Percentiles rank a stretch among this genome's conserved stretches.
Evolutionary conservation across 768 basidiomycete genomes (phyloP).

Genomic region (Clitopilus passeckerianus): DNA sequence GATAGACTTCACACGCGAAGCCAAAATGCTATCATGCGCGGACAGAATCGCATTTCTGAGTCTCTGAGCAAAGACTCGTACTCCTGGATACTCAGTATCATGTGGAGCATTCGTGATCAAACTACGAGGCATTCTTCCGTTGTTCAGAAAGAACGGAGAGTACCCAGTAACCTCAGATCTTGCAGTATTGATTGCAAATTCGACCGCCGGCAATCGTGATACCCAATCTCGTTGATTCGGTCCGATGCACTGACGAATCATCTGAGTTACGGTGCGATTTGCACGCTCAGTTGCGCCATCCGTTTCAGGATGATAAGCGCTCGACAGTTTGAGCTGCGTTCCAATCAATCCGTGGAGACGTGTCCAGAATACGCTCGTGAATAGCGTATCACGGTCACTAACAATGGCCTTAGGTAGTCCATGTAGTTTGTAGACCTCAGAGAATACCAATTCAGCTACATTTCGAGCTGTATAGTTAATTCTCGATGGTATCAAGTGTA

Average conservation of each 20-base stretch:
- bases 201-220: slow-evolving; percentile 20
- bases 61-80: slow-evolving; percentile 14
- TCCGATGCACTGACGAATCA: slow-evolving; percentile 17
- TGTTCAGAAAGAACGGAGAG: slow-evolving; percentile 26
- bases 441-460: slow-evolving; percentile 13
- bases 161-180: slow-evolving; percentile 27
- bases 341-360: slow-evolving; percentile 13
- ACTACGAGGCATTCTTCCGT: slow-evolving; percentile 14
- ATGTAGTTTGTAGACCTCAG: slow-evolving; percentile 17
- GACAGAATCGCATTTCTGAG: slow-evolving; percentile 12
- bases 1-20: slow-evolving; percentile 7
- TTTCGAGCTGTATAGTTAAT: slow-evolving; percentile 8
- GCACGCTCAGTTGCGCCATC: slow-evolving; percentile 28
- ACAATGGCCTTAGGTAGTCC: slow-evolving; percentile 23
- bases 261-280: slow-evolving; percentile 23
- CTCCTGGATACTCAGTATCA: slow-evolving; percentile 13
- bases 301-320: slow-evolving; percentile 7
- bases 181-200: slow-evolving; percentile 32
- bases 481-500: slow-evolving; percentile 11
- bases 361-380: slow-evolving; percentile 5
- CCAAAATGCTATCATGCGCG: slow-evolving; percentile 24
- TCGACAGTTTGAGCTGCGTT: slow-evolving; percentile 20
- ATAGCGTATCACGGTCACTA: slow-evolving; percentile 14
- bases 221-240: slow-evolving; percentile 24
- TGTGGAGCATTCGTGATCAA: slow-evolving; percentile 11